phyloP scores from a whole-genome alignment of 169 alveolate species.

The Toxoplasma gondii region DNA sequence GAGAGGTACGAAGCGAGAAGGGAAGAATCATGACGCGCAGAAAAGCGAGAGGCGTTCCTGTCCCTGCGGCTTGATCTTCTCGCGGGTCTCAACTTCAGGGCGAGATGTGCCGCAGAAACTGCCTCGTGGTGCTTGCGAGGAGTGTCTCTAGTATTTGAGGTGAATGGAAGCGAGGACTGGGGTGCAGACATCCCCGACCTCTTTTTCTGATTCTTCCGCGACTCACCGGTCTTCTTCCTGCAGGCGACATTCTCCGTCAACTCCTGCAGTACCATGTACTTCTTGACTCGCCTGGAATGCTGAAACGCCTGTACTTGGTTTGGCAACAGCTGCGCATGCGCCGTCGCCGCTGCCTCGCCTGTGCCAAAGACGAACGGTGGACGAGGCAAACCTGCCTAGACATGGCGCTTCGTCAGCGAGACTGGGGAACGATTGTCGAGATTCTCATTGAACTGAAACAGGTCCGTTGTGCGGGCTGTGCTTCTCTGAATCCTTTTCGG shows the following conservation, averaged over 20 bases:
- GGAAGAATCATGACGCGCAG: background rate
- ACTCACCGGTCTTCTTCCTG: no score
- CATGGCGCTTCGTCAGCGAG: constrained; percentile 44
- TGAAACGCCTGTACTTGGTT: constrained; percentile 33
- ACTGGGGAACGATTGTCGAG: constrained; percentile 52
- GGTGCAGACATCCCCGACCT: no score
- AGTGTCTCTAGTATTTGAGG: no score
- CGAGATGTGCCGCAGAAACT: no score
- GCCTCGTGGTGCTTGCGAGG: no score
- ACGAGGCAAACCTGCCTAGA: constrained; percentile 57
- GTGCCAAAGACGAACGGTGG: constrained; percentile 41
- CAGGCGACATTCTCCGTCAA: constrained; percentile 72
- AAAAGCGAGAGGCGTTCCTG: no score
- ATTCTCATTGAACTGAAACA: constrained; percentile 52
- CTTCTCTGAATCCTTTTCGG: background rate
- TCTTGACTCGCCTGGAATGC: constrained; percentile 42
- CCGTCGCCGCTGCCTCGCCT: background rate
- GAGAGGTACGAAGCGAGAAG: constrained; percentile 4
- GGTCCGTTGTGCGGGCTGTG: constrained; percentile 1
- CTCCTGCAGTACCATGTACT: constrained; percentile 74
- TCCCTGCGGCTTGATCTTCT: no score
- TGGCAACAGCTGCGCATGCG: constrained; percentile 42
- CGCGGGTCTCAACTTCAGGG: no score
- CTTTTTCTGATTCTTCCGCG: no score
- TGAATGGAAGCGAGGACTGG: no score